Evolutionary conservation across 345 rosid species (phyloP).

Genomic region (Gossypium rotundifolium): DNA sequence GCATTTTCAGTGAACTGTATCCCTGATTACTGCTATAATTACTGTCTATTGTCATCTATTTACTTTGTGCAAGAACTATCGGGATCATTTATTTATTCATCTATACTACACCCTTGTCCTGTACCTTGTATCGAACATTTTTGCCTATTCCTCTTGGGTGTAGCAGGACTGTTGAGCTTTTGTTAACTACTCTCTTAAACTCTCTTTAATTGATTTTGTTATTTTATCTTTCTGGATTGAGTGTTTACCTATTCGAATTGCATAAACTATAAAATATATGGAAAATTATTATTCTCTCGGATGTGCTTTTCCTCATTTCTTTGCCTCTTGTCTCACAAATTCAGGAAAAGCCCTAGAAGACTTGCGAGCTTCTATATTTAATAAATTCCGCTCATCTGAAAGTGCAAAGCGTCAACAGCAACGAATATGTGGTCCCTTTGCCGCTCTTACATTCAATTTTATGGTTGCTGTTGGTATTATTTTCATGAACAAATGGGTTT

Average conservation of each 20-base stretch:
- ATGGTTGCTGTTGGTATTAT: constrained; percentile 68
- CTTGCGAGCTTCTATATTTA: constrained; percentile 56
- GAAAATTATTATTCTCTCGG: not conserved
- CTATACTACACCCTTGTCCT: not conserved
- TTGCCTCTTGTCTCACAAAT: not conserved
- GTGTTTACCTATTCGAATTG: not conserved
- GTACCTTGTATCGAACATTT: not conserved
- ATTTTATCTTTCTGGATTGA: not conserved
- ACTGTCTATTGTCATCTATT: not conserved
- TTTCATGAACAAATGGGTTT: constrained; percentile 88
- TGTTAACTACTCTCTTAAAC: not conserved
- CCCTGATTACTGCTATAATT: too few relatives aligned
- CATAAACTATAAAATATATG: not conserved
- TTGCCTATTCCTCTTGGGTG: not conserved
- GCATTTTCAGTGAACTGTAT: too few relatives aligned
- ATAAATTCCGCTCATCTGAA: constrained; percentile 54
- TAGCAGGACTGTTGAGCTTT: not conserved
- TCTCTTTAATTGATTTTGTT: not conserved
- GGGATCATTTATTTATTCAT: not conserved
- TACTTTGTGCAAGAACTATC: not conserved
- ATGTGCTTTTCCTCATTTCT: not conserved
- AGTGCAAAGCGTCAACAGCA: constrained; percentile 61
- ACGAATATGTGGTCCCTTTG: constrained; percentile 48
- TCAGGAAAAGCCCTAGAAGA: constrained; percentile 77
- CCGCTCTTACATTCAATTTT: constrained; percentile 81